A percentile compares a stretch with the other conserved stretches of the same genome.
These are phyloP conservation scores for Aspergillus calidoustus DNA, from an alignment of 2,329 filamentous ascomycete genomes.

Conservation along the genomic window DNA sequence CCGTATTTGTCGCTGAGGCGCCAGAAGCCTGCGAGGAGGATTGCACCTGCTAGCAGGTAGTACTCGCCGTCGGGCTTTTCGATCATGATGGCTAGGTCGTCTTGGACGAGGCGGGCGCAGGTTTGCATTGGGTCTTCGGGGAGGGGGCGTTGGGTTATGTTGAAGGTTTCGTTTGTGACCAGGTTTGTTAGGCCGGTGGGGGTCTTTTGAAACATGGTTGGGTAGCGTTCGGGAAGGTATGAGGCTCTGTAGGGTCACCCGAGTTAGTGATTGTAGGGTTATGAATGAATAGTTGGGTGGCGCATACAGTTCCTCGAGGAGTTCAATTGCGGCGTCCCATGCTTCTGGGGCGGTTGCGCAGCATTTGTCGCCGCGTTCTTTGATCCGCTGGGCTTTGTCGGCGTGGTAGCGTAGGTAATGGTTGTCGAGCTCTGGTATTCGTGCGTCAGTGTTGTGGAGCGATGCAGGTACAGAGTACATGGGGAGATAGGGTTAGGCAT, in stretches of 20 bases:
- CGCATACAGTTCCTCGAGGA: slow-evolving; percentile 70
- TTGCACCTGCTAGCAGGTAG: slow-evolving; percentile 75
- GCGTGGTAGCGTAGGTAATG: slow-evolving; percentile 74
- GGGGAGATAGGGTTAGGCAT: slow-evolving; percentile 1
- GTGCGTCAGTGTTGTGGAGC: neutral
- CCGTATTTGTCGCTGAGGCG: slow-evolving; percentile 78
- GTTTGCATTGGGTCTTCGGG: slow-evolving; percentile 79
- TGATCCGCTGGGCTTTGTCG: slow-evolving; percentile 71
- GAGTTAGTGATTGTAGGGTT: neutral
- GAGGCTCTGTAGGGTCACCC: slow-evolving; percentile 39
- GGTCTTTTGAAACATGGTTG: slow-evolving; percentile 68
- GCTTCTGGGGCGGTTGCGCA: slow-evolving; percentile 71
- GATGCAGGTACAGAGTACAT: neutral
- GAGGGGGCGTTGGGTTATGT: slow-evolving; percentile 67
- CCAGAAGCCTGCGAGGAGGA: slow-evolving; percentile 84
- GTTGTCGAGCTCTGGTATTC: slow-evolving; percentile 72
- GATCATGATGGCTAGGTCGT: slow-evolving; percentile 84
- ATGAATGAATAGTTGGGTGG: neutral
- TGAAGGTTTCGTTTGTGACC: slow-evolving; percentile 72
- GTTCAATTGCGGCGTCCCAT: slow-evolving; percentile 72
- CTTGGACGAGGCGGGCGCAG: slow-evolving; percentile 73
- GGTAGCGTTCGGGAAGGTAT: slow-evolving; percentile 78
- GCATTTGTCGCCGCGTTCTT: slow-evolving; percentile 69
- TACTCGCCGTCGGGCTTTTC: slow-evolving; percentile 77
- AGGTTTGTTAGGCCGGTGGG: slow-evolving; percentile 70